phyloP scores from a whole-genome alignment of 2,329 filamentous ascomycete species.

The Anisogramma anomala region DNA sequence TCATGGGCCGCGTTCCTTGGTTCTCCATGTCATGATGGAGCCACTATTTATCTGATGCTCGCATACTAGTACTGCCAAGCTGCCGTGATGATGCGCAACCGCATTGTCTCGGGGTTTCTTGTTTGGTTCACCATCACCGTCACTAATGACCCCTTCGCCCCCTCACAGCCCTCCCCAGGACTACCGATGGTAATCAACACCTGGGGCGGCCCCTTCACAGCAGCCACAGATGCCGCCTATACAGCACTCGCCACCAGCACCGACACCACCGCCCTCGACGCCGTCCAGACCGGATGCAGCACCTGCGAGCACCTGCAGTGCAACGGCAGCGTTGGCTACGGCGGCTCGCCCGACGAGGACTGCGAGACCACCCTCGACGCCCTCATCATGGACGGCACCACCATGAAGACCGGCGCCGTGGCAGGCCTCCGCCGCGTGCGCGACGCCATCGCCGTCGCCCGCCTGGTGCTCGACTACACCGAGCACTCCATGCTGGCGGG shows the following conservation, averaged over 20 bases:
- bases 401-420: conserved; percentile 42
- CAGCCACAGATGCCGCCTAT: conserved; percentile 40
- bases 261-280: conserved; percentile 32
- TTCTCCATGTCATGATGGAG: too few species aligned
- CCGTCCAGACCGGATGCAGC: conserved; percentile 38
- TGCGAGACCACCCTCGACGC: conserved; percentile 49
- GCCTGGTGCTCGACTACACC: conserved; percentile 39
- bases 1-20: too few species aligned
- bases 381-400: conserved; percentile 45
- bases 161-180: conserved; percentile 23
- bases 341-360: conserved; percentile 42
- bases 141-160: not conserved
- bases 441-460: conserved; percentile 38
- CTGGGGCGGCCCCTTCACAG: conserved; percentile 41
- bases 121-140: not conserved
- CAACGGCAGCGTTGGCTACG: conserved; percentile 43
- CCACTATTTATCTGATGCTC: too few species aligned
- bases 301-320: conserved; percentile 42
- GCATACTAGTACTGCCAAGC: too few species aligned
- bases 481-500: conserved; percentile 38
- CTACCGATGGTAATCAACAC: conserved; percentile 43
- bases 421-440: conserved; percentile 37
- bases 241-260: conserved; percentile 21
- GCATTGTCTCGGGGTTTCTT: too few species aligned
- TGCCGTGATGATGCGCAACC: too few species aligned